Conservation (phyloP, 768 basidiomycete species). For the Kwoniella dejecticola region DNA sequence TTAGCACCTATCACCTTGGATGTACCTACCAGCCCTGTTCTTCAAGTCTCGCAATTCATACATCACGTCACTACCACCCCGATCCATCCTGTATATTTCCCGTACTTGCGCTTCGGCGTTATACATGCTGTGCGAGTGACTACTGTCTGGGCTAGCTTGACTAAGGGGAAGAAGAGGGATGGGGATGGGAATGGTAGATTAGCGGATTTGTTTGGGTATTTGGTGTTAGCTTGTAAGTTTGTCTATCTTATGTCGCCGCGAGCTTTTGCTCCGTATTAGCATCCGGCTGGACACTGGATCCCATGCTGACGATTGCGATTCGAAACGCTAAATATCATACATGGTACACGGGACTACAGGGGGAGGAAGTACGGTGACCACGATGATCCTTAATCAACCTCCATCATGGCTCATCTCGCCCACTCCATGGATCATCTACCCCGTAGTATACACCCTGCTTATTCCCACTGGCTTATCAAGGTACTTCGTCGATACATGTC, state of each 20-base stretch:
- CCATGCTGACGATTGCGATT: too few relatives aligned
- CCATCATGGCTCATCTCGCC: constrained; percentile 47
- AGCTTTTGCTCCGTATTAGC: too few relatives aligned
- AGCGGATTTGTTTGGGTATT: constrained; percentile 43
- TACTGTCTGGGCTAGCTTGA: constrained; percentile 41
- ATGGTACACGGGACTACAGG: constrained; percentile 26
- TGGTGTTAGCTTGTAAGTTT: constrained; percentile 44
- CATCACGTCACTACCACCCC: constrained; percentile 32
- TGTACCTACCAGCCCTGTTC: constrained; percentile 29
- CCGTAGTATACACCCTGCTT: constrained; percentile 33
- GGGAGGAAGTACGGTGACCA: constrained; percentile 43
- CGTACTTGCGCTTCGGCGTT: constrained; percentile 33
- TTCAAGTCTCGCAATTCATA: constrained; percentile 24
- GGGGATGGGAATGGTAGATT: constrained; percentile 27
- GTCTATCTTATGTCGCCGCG: too few relatives aligned
- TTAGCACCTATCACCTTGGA: constrained; percentile 25
- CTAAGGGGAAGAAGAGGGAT: constrained; percentile 19
- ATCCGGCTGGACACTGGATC: not conserved
- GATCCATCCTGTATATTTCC: constrained; percentile 37
- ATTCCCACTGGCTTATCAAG: constrained; percentile 33
- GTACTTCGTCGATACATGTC: constrained; percentile 34
- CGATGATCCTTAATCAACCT: constrained; percentile 37
- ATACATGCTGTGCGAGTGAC: constrained; percentile 43
- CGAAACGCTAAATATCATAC: too few relatives aligned
- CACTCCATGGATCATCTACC: constrained; percentile 45